Evolutionary conservation across 2,329 filamentous ascomycete genomes (phyloP), one percentile per base, ranked within the genome.

Genomic region (Talaromyces sp.): DNA sequence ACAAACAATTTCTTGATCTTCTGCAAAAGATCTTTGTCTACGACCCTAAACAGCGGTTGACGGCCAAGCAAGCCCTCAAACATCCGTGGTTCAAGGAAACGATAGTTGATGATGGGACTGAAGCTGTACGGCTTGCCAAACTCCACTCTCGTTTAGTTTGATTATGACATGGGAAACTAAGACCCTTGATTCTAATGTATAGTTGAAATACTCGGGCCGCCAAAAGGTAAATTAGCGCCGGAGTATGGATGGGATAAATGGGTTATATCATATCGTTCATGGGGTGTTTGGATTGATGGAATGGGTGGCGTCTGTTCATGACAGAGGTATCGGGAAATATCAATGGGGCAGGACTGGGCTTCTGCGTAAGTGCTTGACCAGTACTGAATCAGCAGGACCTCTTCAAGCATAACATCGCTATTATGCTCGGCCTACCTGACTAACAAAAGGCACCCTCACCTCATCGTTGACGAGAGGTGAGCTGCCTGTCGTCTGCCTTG

Each of bases 81-180:
- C 87, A 89, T 72, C 84, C 85, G 0, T 89, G 87, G 87, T 89
- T 89, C 77, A 85, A 83, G 68, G 87, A 89, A 74, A 80, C 81
- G 13, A 80, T 89, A 25, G 82, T 88, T 70, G 87, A 89, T 71
- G 87, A 89, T 72, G 87, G 87, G 65, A 89, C 87, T 6, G 87
- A 89, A 76, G 87, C 87, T 22, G 80, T 85, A 65, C 83, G 85
- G 65, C 88, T 89, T 63, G 64, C 64, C 64, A 58, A 58, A 62
- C 54, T 66, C 59, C 60, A 63, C 47, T 63, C 47, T 66, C 43
- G 43, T 63, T 58, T 40, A 34, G 22, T 10, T 31, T 63, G 38
- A 61, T 58, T 27, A 58, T 58, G 34, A 58, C 36, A 27, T 43
- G 45, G 45, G 43, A 45, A 63, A 45, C 49, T 56, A 43, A 63